A percentile compares a stretch with the other conserved stretches of the same genome.
Evolutionary conservation across 1,284 basidiomycete species (phyloP).

Genomic region (Rhodotorula sp.): DNA sequence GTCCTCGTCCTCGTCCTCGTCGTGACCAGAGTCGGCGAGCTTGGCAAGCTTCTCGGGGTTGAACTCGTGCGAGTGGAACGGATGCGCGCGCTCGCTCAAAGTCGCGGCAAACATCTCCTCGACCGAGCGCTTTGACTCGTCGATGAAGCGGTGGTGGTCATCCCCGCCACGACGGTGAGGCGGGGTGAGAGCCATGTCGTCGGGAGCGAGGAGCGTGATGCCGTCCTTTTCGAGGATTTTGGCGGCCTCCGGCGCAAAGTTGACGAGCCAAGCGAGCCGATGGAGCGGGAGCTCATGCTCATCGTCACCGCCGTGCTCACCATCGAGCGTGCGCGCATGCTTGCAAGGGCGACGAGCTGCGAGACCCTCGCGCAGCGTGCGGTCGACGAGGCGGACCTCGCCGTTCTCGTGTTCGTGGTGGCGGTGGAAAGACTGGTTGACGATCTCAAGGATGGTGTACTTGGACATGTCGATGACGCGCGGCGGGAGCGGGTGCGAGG

Average conservation of each 20-base stretch:
- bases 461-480: conserved; percentile 29
- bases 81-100: conserved; percentile 18
- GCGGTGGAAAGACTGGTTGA: conserved; percentile 38
- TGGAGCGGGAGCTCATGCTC: conserved; percentile 36
- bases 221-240: conserved; percentile 18
- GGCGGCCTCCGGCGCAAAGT: conserved; percentile 27
- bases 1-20: conserved; percentile 18
- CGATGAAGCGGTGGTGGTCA: no score
- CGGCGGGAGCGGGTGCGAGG: conserved; percentile 18
- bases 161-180: conserved; percentile 16
- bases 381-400: not conserved
- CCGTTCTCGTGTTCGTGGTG: conserved; percentile 1
- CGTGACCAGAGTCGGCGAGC: not conserved
- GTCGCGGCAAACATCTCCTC: not conserved
- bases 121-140: no score
- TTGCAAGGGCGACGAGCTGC: not conserved
- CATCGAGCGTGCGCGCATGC: no score
- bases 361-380: conserved; percentile 11
- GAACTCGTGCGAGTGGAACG: conserved; percentile 25
- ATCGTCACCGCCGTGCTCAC: not conserved
- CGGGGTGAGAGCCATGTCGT: conserved; percentile 42
- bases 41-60: conserved; percentile 9
- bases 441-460: conserved; percentile 41
- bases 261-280: conserved; percentile 42
- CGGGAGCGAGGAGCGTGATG: conserved; percentile 44